A percentile compares a stretch with the other conserved stretches of the same genome.
These are phyloP conservation scores for Mycosarcoma mackinlayi DNA, from an alignment of 1,284 basidiomycete species.

Conservation along the genomic window DNA sequence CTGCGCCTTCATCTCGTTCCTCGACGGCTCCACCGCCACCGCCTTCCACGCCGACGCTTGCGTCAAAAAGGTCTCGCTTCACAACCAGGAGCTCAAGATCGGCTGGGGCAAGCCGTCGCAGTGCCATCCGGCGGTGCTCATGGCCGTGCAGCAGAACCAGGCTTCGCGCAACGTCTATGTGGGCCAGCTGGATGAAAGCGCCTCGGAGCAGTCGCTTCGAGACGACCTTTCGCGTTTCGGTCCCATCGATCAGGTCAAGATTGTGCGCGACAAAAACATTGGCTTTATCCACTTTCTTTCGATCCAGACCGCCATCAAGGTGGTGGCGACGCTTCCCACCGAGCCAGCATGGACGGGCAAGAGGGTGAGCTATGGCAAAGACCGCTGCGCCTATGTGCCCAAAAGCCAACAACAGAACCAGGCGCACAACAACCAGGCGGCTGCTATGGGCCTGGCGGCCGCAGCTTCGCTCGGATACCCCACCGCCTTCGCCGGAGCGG, in stretches of 20 bases:
- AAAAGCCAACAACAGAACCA: conserved; percentile 68
- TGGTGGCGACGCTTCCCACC: conserved; percentile 60
- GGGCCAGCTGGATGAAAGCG: conserved; percentile 61
- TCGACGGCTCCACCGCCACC: conserved; percentile 59
- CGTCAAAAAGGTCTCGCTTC: conserved; percentile 64
- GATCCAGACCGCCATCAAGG: conserved; percentile 66
- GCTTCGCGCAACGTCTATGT: conserved; percentile 67
- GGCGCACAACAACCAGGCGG: conserved; percentile 67
- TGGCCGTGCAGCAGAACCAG: conserved; percentile 66
- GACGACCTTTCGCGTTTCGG: conserved; percentile 64
- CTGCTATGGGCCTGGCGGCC: conserved; percentile 66
- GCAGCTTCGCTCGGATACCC: conserved; percentile 67
- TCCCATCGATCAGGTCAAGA: conserved; percentile 68
- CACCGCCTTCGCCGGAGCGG: conserved; percentile 40
- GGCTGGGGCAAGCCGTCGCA: conserved; percentile 67
- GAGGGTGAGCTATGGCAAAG: conserved; percentile 66
- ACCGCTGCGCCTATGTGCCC: conserved; percentile 67
- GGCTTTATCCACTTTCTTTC: conserved; percentile 67
- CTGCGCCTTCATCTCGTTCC: conserved; percentile 89
- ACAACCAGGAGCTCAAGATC: conserved; percentile 67
- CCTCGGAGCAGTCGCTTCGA: conserved; percentile 60
- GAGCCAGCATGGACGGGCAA: conserved; percentile 63
- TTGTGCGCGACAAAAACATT: conserved; percentile 67
- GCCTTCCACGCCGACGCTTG: conserved; percentile 67
- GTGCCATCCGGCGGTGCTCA: conserved; percentile 58